phyloP scores from a whole-genome alignment of 495 filamentous ascomycete genomes.

The Choiromyces venosus region DNA sequence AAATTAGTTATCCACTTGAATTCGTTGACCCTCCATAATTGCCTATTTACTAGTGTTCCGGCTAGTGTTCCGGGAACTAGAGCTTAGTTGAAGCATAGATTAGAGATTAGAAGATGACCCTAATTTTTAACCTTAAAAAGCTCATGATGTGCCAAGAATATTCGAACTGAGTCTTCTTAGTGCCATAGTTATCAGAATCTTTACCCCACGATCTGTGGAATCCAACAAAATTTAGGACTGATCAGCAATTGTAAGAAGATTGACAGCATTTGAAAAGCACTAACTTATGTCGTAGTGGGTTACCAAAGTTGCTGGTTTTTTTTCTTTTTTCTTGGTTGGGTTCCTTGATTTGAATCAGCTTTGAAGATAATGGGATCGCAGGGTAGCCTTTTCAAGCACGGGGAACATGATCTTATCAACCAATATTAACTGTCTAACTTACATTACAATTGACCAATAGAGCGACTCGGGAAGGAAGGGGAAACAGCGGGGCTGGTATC shows the following conservation, averaged over 20 bases:
- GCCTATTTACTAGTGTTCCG: too few species aligned
- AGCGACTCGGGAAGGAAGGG: not conserved
- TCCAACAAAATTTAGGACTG: not conserved
- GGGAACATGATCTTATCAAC: not conserved
- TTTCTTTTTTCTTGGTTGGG: not conserved
- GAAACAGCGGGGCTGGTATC: not conserved
- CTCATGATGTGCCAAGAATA: not conserved
- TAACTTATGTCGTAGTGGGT: too few species aligned
- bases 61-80: too few species aligned
- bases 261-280: not conserved
- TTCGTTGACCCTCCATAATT: not conserved
- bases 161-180: not conserved
- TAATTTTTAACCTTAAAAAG: not conserved
- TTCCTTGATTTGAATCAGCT: not conserved
- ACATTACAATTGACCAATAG: not conserved
- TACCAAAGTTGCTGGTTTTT: not conserved
- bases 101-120: not conserved
- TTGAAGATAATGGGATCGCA: too few species aligned
- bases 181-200: not conserved
- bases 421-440: not conserved
- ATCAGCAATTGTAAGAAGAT: not conserved
- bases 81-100: not conserved
- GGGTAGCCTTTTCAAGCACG: not conserved
- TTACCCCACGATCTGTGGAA: not conserved
- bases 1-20: not conserved